A percentile compares a stretch with the other conserved stretches of the same genome.
phyloP scores from a whole-genome alignment of 306 rosid species.

The Carpinus viminea region DNA sequence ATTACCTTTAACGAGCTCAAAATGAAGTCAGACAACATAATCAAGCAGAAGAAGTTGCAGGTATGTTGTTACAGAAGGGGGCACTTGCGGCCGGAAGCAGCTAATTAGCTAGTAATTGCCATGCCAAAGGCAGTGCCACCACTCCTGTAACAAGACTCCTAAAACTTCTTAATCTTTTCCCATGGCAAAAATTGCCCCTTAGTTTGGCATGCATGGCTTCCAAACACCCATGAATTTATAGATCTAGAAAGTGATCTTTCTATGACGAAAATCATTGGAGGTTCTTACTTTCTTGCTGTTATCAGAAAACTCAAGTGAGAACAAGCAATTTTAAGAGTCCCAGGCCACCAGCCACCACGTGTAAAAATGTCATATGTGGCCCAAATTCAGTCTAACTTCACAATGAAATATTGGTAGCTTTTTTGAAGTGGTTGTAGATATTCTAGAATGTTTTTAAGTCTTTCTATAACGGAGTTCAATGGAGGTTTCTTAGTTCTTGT shows the following conservation, averaged over 20 bases:
- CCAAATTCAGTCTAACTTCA: background rate
- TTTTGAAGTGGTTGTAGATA: background rate
- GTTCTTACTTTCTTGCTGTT: background rate
- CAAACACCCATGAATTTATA: background rate
- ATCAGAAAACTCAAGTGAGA: background rate
- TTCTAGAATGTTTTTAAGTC: too few species aligned
- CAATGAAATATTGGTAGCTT: background rate
- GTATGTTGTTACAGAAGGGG: conserved; percentile 2
- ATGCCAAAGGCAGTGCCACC: background rate
- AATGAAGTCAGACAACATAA: background rate
- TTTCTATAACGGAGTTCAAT: background rate
- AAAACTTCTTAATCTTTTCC: background rate
- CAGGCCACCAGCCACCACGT: background rate
- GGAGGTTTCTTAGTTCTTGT: background rate
- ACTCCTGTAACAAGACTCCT: conserved; percentile 8
- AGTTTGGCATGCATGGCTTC: background rate
- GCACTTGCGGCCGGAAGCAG: background rate
- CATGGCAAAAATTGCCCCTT: background rate
- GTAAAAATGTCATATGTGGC: too few species aligned
- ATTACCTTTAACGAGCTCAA: background rate
- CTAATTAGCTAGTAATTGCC: background rate
- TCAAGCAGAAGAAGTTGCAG: conserved; percentile 1
- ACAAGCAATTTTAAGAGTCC: background rate
- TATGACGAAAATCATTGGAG: background rate
- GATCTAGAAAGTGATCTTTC: background rate